phyloP scores from a whole-genome alignment of 176 grass and related monocot genomes.

The Hordeum marinum region DNA sequence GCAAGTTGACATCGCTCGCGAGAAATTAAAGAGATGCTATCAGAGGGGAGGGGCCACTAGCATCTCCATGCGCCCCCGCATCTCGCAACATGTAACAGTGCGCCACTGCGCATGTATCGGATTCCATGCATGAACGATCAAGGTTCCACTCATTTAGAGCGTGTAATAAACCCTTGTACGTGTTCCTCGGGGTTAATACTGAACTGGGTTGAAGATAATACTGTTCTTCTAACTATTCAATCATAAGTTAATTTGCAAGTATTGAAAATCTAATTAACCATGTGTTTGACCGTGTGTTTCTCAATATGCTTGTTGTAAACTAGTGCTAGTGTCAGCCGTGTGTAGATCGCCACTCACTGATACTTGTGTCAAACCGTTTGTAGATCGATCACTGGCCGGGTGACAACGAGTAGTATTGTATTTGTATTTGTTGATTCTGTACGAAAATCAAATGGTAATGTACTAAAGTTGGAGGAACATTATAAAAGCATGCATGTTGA shows the following conservation, averaged over 20 bases:
- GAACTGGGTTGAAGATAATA: too few species aligned
- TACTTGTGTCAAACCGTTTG: not conserved
- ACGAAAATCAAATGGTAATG: not conserved
- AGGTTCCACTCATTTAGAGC: not conserved
- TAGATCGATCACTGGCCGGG: not conserved
- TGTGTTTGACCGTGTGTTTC: too few species aligned
- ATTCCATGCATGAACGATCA: slow-evolving; percentile 20
- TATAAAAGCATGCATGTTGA: not conserved
- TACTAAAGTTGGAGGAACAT: not conserved
- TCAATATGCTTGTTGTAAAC: not conserved
- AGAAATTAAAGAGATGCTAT: not conserved
- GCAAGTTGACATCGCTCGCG: slow-evolving; percentile 21
- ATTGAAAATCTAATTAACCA: not conserved
- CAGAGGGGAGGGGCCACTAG: too few species aligned
- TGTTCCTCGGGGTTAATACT: not conserved
- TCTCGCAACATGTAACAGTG: slow-evolving; percentile 11
- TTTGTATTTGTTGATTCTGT: not conserved
- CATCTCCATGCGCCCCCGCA: slow-evolving; percentile 9
- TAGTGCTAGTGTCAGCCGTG: not conserved
- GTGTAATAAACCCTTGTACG: not conserved
- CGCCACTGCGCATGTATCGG: slow-evolving; percentile 11
- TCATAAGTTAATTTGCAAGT: too few species aligned
- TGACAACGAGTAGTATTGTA: not conserved
- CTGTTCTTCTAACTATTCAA: too few species aligned
- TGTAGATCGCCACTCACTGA: not conserved